Percentiles rank a stretch among this genome's conserved stretches.
Evolutionary conservation across 805 yeast species (phyloP).

Genomic region (Priceomyces fermenticarens): DNA sequence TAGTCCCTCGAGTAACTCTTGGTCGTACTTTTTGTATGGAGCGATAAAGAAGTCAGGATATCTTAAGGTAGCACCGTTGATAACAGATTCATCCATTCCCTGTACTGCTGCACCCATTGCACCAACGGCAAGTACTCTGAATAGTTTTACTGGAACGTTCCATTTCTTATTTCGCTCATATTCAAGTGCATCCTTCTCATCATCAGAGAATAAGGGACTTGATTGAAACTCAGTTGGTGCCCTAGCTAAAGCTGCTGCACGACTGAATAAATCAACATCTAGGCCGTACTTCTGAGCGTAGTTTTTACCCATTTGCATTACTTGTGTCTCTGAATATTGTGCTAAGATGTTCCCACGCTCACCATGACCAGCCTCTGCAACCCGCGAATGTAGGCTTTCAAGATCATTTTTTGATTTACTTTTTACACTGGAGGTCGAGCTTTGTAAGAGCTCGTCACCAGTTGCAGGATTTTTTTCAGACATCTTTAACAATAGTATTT

Average conservation of each 20-base stretch:
- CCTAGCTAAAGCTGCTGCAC: constrained; percentile 60
- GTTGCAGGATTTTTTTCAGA: too few species aligned
- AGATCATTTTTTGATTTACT: constrained; percentile 7
- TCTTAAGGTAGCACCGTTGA: constrained; percentile 63
- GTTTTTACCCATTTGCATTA: constrained; percentile 65
- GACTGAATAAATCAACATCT: constrained; percentile 57
- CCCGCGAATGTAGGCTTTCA: constrained; percentile 14
- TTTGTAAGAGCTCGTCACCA: not conserved
- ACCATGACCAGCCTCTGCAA: constrained; percentile 15
- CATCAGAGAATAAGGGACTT: constrained; percentile 46
- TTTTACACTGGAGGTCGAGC: constrained; percentile 6
- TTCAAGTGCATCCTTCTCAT: constrained; percentile 49
- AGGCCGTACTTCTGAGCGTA: constrained; percentile 56
- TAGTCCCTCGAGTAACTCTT: constrained; percentile 56
- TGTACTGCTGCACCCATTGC: constrained; percentile 71
- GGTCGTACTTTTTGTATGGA: constrained; percentile 34
- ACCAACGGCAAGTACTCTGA: constrained; percentile 54
- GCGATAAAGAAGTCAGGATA: constrained; percentile 54
- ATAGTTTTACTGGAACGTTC: constrained; percentile 48
- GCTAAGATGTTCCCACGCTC: constrained; percentile 45
- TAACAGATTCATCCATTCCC: constrained; percentile 73
- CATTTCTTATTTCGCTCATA: constrained; percentile 42
- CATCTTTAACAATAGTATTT: too few species aligned
- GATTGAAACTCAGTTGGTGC: constrained; percentile 55
- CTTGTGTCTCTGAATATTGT: constrained; percentile 60